These are phyloP conservation scores for Tricladium varicosporioides DNA, from an alignment of 2,329 filamentous ascomycete species.

Conservation along the genomic window DNA sequence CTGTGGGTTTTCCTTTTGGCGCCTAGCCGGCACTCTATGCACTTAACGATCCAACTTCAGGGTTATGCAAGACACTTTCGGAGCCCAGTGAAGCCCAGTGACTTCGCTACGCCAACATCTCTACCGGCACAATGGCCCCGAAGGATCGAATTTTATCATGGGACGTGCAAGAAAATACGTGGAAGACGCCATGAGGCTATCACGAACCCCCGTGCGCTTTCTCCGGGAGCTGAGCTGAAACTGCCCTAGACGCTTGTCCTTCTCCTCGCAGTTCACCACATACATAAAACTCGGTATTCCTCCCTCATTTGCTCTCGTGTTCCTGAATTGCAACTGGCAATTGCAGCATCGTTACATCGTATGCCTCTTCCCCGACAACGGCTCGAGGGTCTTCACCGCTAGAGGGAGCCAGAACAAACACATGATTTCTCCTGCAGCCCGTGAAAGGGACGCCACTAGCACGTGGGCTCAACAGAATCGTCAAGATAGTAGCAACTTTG, in stretches of 20 bases:
- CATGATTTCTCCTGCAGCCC: background rate
- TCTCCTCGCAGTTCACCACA: background rate
- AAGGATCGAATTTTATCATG: background rate
- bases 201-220: background rate
- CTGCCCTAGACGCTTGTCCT: background rate
- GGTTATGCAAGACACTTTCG: slow-evolving; percentile 5
- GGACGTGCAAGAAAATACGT: background rate
- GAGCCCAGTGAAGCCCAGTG: background rate
- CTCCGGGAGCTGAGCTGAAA: background rate
- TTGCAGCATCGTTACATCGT: background rate
- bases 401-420: background rate
- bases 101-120: background rate
- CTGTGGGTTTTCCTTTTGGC: slow-evolving; percentile 1
- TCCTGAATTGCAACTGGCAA: slow-evolving; percentile 1
- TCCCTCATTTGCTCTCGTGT: background rate
- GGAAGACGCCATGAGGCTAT: background rate
- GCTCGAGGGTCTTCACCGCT: slow-evolving; percentile 1
- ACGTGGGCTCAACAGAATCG: background rate
- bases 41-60: slow-evolving; percentile 1
- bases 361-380: background rate
- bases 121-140: background rate
- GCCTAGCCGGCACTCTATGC: background rate
- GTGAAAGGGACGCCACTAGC: background rate
- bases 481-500: background rate
- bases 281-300: too few species aligned